Percentiles rank a stretch among this genome's conserved stretches.
Conservation (phyloP, 768 basidiomycete genomes). For the Boletellus ananiceps region DNA sequence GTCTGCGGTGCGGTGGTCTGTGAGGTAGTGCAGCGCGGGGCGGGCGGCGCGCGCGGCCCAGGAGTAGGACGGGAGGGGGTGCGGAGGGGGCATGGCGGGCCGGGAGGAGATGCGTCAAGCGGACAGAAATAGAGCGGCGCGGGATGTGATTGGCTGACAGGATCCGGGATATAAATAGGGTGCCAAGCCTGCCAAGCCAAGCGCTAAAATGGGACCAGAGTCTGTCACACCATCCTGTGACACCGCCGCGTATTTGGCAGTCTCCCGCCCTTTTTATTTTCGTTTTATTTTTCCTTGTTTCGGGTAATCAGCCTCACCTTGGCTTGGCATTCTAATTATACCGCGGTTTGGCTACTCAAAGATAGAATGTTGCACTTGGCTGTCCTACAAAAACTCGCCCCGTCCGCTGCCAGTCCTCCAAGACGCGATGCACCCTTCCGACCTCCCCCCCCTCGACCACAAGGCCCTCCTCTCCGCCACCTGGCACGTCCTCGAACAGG, state of each 20-base stretch:
- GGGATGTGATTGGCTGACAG: slow-evolving; percentile 22
- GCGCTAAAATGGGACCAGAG: too few relatives aligned
- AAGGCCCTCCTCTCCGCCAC: slow-evolving; percentile 39
- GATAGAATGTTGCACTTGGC: slow-evolving; percentile 46
- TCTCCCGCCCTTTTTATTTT: slow-evolving; percentile 5
- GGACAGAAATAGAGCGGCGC: slow-evolving; percentile 13
- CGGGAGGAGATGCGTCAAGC: background rate
- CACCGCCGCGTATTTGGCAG: too few relatives aligned
- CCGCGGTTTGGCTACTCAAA: slow-evolving; percentile 31
- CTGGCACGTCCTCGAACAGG: slow-evolving; percentile 46
- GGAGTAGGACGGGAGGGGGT: slow-evolving; percentile 16
- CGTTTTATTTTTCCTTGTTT: slow-evolving; percentile 5
- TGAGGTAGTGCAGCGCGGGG: slow-evolving; percentile 28
- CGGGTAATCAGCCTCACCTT: slow-evolving; percentile 35
- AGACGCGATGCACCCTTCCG: slow-evolving; percentile 24
- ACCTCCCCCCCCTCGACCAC: slow-evolving; percentile 20
- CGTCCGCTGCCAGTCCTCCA: slow-evolving; percentile 14
- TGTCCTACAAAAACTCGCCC: slow-evolving; percentile 37
- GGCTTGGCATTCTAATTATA: slow-evolving; percentile 45
- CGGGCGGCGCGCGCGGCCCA: slow-evolving; percentile 14
- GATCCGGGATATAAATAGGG: slow-evolving; percentile 29
- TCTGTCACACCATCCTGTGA: too few relatives aligned
- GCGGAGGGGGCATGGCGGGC: background rate
- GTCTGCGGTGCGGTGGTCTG: slow-evolving; percentile 31
- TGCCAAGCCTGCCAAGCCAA: slow-evolving; percentile 19